These are phyloP conservation scores for Glebionis coronaria DNA, from an alignment of 129 eudicot species.

Conservation along the genomic window DNA sequence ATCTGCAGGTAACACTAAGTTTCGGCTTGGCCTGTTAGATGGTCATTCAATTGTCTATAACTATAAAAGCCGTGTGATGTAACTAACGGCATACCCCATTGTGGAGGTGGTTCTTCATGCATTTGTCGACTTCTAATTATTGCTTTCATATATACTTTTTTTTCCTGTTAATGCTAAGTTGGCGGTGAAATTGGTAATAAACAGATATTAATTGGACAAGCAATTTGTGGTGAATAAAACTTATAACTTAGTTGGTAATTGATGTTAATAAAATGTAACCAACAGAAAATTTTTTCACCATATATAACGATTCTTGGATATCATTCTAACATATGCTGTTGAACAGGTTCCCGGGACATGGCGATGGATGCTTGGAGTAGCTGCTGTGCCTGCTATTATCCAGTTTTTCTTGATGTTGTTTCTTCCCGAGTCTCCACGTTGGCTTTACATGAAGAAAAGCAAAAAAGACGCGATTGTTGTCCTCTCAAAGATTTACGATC, in stretches of 20 bases:
- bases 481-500: conserved; percentile 80
- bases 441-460: conserved; percentile 70
- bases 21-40: too few relatives aligned
- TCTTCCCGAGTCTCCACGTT: conserved; percentile 77
- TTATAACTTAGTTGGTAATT: not conserved
- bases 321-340: not conserved
- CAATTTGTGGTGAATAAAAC: not conserved
- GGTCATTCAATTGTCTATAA: not conserved
- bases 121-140: not conserved
- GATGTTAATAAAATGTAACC: not conserved
- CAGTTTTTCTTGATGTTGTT: conserved; percentile 60
- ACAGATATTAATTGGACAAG: not conserved
- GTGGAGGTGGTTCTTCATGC: conserved; percentile 7
- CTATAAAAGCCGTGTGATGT: not conserved
- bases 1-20: conserved; percentile 6
- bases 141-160: not conserved
- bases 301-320: not conserved
- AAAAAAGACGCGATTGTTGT: conserved; percentile 64
- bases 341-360: conserved; percentile 35
- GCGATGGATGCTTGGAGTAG: conserved; percentile 69
- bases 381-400: conserved; percentile 63
- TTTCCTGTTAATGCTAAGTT: not conserved
- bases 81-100: conserved; percentile 8
- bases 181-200: not conserved
- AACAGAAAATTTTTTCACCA: too few relatives aligned